phyloP scores from a whole-genome alignment of 2,329 filamentous ascomycete genomes.

The Epichloe sibirici region DNA sequence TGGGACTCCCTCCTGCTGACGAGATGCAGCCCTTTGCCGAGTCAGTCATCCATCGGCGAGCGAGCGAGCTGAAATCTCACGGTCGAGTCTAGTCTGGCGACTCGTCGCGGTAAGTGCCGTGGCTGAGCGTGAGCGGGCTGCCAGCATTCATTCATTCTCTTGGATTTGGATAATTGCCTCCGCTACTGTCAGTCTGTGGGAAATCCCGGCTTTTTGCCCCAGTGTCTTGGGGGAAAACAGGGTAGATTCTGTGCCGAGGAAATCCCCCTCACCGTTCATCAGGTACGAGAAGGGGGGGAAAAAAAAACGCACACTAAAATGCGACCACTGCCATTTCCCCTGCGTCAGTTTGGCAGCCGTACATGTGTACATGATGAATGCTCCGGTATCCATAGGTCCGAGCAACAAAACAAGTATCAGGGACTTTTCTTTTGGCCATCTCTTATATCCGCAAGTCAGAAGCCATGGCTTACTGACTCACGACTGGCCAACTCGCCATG shows the following conservation, averaged over 20 bases:
- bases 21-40: not conserved
- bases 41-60: not conserved
- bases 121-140: not conserved
- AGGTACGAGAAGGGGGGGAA: not conserved
- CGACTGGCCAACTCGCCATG: not conserved
- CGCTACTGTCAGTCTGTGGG: too few species aligned
- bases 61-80: not conserved
- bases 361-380: not conserved
- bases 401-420: not conserved
- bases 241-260: too few species aligned
- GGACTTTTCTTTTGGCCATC: not conserved
- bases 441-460: too few species aligned
- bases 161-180: too few species aligned
- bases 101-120: not conserved
- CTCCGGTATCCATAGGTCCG: not conserved
- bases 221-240: too few species aligned
- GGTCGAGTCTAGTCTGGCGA: not conserved
- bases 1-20: not conserved
- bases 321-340: not conserved
- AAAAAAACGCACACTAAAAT: not conserved
- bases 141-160: not conserved
- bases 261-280: too few species aligned
- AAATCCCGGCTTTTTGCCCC: too few species aligned
- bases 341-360: not conserved
- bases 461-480: not conserved